Conservation (phyloP, 768 basidiomycete species). For the Auriscalpium vulgare region DNA sequence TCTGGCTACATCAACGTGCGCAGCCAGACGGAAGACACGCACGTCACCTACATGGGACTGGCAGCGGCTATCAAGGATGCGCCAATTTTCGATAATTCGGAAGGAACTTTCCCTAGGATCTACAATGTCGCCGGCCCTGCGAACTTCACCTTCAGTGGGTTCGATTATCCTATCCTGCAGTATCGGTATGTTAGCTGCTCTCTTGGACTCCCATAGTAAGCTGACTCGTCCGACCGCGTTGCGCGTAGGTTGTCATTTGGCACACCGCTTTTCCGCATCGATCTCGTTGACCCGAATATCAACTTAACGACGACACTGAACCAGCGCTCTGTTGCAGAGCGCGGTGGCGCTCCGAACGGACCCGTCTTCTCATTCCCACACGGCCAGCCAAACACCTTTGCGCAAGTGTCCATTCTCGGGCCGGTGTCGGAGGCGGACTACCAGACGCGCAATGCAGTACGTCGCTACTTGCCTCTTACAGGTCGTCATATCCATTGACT, state of each 20-base stretch:
- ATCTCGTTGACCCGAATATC: slow-evolving; percentile 39
- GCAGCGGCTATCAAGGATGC: slow-evolving; percentile 35
- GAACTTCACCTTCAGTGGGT: slow-evolving; percentile 30
- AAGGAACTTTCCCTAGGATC: slow-evolving; percentile 36
- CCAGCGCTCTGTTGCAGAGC: slow-evolving; percentile 13
- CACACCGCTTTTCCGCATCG: slow-evolving; percentile 36
- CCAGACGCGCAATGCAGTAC: slow-evolving; percentile 36
- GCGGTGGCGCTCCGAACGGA: slow-evolving; percentile 13
- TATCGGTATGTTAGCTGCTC: too few species aligned
- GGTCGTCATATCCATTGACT: slow-evolving; percentile 4
- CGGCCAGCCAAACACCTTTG: slow-evolving; percentile 28
- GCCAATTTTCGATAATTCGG: slow-evolving; percentile 44
- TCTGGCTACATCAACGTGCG: slow-evolving; percentile 45
- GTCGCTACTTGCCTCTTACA: slow-evolving; percentile 1
- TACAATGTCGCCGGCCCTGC: too few species aligned
- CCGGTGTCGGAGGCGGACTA: slow-evolving; percentile 39
- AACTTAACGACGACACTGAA: slow-evolving; percentile 34
- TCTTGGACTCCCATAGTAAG: too few species aligned
- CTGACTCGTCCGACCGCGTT: neutral
- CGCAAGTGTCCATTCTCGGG: slow-evolving; percentile 33
- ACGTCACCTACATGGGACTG: slow-evolving; percentile 41
- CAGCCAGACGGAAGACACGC: slow-evolving; percentile 27
- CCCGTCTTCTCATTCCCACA: slow-evolving; percentile 33
- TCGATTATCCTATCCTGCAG: slow-evolving; percentile 27
- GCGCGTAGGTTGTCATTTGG: slow-evolving; percentile 37